Evolutionary conservation across 2,329 filamentous ascomycete species (phyloP), one percentile per base, ranked within the genome.

Genomic region (Periconia macrospinosa): DNA sequence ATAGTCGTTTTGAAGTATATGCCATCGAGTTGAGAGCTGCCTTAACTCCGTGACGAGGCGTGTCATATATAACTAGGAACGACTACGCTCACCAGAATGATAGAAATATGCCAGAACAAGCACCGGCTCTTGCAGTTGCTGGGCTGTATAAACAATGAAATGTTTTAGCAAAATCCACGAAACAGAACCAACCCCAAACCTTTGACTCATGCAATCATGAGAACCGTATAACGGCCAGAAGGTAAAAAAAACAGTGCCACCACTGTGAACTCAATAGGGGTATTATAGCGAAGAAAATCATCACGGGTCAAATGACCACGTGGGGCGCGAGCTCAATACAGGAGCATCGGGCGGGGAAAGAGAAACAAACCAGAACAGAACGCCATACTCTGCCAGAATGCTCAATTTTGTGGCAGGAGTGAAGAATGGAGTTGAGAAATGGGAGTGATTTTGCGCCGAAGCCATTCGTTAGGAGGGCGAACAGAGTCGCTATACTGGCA

Each of bases 281-380:
- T 55, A 58, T 56, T 47, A 46, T 43, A 41, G 45, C 50, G 45
- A 52, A 55, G 45, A 51, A 53, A 52, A 37, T 50, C 46, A 55
- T 56, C 57, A 61, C 55, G 57, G 56, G 55, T 37, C 37, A 19
- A 30, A 14, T 9, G 43, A 41, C 52, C 56, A 57, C 57, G 55
- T 60, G 59, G 45, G 42, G 52, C 23, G 50, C 27, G 42, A 23
- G 13, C 47, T 20, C 47, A 52, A 47, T 49, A 50, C 37, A 55
- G 48, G 43, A 47, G 15, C 30, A 35, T 10, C 8, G 43, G 23
- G 23, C 30, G 27, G 30, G 14, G 23, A 46, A 33, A 37, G 18
- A 37, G 43, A 51, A 47, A 10, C 46, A 8, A 50, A 30, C 17
- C 41, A 45, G 17, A 48, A 41, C 41, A 30, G 45, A 53, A 56